These are phyloP conservation scores for Corylus heterophylla DNA, from an alignment of 306 rosid genomes.

Conservation along the genomic window DNA sequence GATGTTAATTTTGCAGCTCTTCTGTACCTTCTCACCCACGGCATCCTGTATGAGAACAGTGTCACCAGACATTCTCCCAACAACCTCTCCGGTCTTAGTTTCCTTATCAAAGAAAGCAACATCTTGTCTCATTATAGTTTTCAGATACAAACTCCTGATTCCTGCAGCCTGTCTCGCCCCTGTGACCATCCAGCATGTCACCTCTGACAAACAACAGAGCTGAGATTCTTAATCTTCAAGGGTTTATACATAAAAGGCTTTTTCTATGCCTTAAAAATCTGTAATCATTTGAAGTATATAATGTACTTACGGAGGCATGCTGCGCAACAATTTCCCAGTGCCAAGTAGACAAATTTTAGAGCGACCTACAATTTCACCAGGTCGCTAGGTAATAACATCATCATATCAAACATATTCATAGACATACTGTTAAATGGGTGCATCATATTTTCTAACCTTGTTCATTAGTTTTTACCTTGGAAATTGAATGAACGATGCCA, in stretches of 20 bases:
- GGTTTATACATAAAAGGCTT: neutral
- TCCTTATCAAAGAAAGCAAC: slow-evolving; percentile 33
- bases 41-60: slow-evolving; percentile 37
- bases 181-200: slow-evolving; percentile 36
- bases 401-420: neutral
- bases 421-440: neutral
- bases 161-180: slow-evolving; percentile 37
- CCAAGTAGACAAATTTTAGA: slow-evolving; percentile 47
- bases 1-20: neutral
- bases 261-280: neutral
- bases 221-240: neutral
- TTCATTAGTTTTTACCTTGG: slow-evolving; percentile 29
- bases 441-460: too few relatives aligned
- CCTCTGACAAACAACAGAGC: slow-evolving; percentile 22
- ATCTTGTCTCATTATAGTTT: slow-evolving; percentile 32
- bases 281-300: neutral
- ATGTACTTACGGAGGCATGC: slow-evolving; percentile 43
- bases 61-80: slow-evolving; percentile 36
- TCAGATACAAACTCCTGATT: slow-evolving; percentile 26
- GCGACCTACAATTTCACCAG: slow-evolving; percentile 29
- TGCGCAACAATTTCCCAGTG: slow-evolving; percentile 28
- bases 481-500: slow-evolving; percentile 22
- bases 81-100: slow-evolving; percentile 31
- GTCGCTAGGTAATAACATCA: neutral
- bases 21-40: slow-evolving; percentile 34